Conservation (phyloP, 225 moss, liverwort and hornwort species). For the Pseudoscleropodium purum region DNA sequence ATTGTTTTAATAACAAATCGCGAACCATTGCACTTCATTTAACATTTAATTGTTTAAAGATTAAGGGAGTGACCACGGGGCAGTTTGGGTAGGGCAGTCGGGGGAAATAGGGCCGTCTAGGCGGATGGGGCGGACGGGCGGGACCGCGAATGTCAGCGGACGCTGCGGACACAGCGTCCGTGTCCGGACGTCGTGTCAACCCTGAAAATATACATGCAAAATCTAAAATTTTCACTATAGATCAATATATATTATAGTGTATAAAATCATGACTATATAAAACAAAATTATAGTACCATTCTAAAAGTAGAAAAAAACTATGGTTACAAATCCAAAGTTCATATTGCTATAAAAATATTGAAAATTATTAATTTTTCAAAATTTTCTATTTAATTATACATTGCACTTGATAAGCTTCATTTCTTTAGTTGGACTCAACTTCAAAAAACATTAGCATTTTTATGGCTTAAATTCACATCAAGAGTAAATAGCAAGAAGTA, state of each 20-base stretch:
- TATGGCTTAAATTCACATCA: neutral
- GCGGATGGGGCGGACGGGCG: too few species aligned
- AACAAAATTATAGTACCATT: too few species aligned
- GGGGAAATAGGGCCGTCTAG: too few species aligned
- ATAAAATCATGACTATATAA: neutral
- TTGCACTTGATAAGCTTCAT: rapidly evolving
- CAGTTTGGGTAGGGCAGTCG: too few species aligned
- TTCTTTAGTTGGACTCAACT: neutral
- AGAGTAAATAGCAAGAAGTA: neutral
- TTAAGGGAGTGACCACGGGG: too few species aligned
- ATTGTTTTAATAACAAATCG: too few species aligned
- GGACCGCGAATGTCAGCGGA: too few species aligned
- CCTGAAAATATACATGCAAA: neutral
- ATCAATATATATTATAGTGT: neutral
- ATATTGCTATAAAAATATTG: neutral
- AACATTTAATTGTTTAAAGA: too few species aligned
- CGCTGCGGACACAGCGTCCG: too few species aligned
- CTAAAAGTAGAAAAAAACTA: neutral
- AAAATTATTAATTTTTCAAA: neutral
- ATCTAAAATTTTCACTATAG: neutral
- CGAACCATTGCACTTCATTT: too few species aligned
- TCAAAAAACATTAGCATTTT: neutral
- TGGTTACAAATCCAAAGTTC: neutral
- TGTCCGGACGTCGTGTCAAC: too few species aligned
- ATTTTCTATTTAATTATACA: neutral